Percentiles rank a stretch among this genome's conserved stretches.
Conservation (phyloP, 2,329 filamentous ascomycete genomes). For the Karstenula rhodostoma region DNA sequence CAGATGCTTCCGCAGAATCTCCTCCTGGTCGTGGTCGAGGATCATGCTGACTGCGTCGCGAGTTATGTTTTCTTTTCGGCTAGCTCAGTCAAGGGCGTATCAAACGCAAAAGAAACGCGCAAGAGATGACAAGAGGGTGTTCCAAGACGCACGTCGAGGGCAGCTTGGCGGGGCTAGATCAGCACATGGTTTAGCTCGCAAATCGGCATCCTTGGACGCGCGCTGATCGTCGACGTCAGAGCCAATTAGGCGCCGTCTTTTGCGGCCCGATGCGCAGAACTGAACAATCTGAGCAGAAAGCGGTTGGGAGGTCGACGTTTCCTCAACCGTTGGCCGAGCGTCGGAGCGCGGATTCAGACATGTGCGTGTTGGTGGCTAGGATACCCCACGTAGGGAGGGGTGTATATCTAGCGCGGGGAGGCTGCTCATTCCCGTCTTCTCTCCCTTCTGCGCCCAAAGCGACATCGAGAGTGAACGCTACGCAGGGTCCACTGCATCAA, state of each 20-base stretch:
- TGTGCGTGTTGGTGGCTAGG: slow-evolving; percentile 7
- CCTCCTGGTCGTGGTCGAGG: slow-evolving; percentile 3
- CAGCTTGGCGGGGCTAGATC: slow-evolving; percentile 18
- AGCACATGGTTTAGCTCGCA: slow-evolving; percentile 17
- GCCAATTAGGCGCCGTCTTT: slow-evolving; percentile 22
- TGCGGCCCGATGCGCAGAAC: slow-evolving; percentile 7
- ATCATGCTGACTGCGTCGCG: slow-evolving; percentile 1
- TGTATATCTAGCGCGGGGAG: not conserved
- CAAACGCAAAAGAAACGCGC: slow-evolving; percentile 10
- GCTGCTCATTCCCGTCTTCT: not conserved
- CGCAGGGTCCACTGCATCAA: not conserved
- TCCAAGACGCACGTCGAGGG: not conserved
- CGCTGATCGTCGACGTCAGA: slow-evolving; percentile 20
- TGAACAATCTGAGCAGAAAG: slow-evolving; percentile 20
- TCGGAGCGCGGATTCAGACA: slow-evolving; percentile 1
- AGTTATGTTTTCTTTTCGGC: not conserved
- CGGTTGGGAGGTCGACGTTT: not conserved
- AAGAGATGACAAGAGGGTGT: slow-evolving; percentile 1
- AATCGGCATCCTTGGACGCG: slow-evolving; percentile 1
- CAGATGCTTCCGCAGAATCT: slow-evolving; percentile 4
- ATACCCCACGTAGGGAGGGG: slow-evolving; percentile 11
- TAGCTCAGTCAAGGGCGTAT: not conserved
- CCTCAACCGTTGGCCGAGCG: slow-evolving; percentile 5
- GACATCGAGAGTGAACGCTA: not conserved
- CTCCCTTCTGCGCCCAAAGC: not conserved